Conservation (phyloP, 1,284 basidiomycete genomes). For the Sparassis latifolia region DNA sequence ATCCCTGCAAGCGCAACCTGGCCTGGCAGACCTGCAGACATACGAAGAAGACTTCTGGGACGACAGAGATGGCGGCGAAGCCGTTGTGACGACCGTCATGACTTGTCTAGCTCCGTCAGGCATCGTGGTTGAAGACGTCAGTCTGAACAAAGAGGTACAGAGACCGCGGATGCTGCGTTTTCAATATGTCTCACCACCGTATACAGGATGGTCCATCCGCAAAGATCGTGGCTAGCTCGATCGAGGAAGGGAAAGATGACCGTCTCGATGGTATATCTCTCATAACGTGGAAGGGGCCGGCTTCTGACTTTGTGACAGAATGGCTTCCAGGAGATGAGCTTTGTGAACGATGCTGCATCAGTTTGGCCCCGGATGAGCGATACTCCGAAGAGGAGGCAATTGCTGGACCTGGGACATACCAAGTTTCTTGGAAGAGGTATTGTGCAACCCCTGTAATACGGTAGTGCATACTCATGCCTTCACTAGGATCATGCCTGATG, state of each 20-base stretch:
- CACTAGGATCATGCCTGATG: conserved; percentile 37
- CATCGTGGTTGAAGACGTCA: conserved; percentile 45
- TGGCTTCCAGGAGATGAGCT: conserved; percentile 61
- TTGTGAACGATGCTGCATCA: conserved; percentile 46
- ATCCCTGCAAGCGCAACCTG: conserved; percentile 28
- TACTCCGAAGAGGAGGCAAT: conserved; percentile 30
- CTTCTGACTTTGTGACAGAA: conserved; percentile 32
- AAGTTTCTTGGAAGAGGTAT: conserved; percentile 65
- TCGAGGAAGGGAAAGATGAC: conserved; percentile 31
- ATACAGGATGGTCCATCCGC: conserved; percentile 40
- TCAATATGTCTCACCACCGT: neutral
- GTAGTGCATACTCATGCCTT: neutral
- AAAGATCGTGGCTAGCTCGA: conserved; percentile 36
- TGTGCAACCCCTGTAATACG: neutral
- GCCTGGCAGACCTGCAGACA: conserved; percentile 46
- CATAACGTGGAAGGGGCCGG: too few relatives aligned
- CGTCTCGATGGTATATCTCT: conserved; percentile 10
- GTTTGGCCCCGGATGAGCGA: conserved; percentile 39
- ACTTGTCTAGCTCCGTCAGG: conserved; percentile 47
- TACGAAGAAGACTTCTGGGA: conserved; percentile 54
- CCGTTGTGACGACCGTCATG: conserved; percentile 43
- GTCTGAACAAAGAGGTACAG: conserved; percentile 42
- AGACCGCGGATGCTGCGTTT: neutral
- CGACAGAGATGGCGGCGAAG: conserved; percentile 46
- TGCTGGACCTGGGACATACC: conserved; percentile 49